A percentile compares a stretch with the other conserved stretches of the same genome.
phyloP scores from a whole-genome alignment of 768 basidiomycete genomes.

The Boletales sp. region DNA sequence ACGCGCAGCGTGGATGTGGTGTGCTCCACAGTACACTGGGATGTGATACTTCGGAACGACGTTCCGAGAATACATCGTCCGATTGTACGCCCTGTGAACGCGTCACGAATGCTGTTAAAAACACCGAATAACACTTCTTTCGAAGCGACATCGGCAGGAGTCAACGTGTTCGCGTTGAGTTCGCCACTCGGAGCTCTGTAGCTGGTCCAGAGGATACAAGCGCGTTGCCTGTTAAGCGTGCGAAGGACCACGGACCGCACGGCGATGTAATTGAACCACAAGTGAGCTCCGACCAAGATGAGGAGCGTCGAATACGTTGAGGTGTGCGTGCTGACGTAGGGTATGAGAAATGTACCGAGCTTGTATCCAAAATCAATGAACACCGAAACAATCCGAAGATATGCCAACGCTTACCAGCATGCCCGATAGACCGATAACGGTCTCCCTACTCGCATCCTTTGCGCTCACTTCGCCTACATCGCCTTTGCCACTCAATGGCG shows the following conservation, averaged over 20 bases:
- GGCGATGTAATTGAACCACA: slow-evolving; percentile 56
- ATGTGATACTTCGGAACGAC: slow-evolving; percentile 32
- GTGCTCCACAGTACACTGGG: slow-evolving; percentile 10
- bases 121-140: slow-evolving; percentile 44
- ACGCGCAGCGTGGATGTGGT: slow-evolving; percentile 32
- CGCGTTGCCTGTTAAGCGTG: slow-evolving; percentile 58
- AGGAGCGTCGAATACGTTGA: slow-evolving; percentile 52
- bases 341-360: slow-evolving; percentile 60
- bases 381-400: not conserved
- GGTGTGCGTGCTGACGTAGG: slow-evolving; percentile 45
- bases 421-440: slow-evolving; percentile 61
- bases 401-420: slow-evolving; percentile 50
- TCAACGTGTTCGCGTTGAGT: slow-evolving; percentile 12
- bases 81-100: slow-evolving; percentile 28
- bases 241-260: slow-evolving; percentile 56
- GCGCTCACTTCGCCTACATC: slow-evolving; percentile 71
- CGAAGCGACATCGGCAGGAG: slow-evolving; percentile 38
- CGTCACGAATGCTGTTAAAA: slow-evolving; percentile 39
- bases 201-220: slow-evolving; percentile 47
- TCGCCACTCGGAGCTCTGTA: slow-evolving; percentile 10
- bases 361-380: slow-evolving; percentile 21
- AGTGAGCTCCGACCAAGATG: slow-evolving; percentile 49
- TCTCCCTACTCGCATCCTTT: slow-evolving; percentile 71
- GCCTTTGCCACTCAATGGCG: slow-evolving; percentile 45
- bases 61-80: slow-evolving; percentile 53